Conservation (phyloP, 2,329 filamentous ascomycete genomes). For the Chaetomium sp. region DNA sequence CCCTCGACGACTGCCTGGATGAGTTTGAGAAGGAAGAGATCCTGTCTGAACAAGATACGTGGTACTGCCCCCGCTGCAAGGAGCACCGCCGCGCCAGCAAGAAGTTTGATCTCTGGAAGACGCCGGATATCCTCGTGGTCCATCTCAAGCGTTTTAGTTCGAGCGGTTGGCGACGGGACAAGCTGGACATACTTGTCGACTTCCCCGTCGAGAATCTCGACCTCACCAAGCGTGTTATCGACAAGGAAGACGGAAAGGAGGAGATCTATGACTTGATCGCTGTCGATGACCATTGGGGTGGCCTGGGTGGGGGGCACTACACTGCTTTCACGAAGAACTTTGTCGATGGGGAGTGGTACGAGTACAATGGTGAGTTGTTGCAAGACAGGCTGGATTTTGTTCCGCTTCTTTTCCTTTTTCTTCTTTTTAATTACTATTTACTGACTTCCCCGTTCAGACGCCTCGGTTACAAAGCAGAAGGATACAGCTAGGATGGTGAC, state of each 20-base stretch:
- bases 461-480: conserved; percentile 57
- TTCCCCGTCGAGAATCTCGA: conserved; percentile 87
- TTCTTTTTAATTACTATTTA: conserved; percentile 39
- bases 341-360: conserved; percentile 82
- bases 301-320: conserved; percentile 91
- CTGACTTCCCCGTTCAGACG: conserved; percentile 50
- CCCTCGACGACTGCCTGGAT: conserved; percentile 82
- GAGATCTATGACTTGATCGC: conserved; percentile 90
- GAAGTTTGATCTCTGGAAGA: conserved; percentile 95
- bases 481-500: conserved; percentile 62
- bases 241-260: conserved; percentile 72
- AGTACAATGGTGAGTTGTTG: conserved; percentile 75
- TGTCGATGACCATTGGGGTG: conserved; percentile 93
- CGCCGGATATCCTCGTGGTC: conserved; percentile 88
- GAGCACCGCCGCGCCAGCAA: conserved; percentile 88
- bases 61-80: conserved; percentile 96
- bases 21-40: conserved; percentile 94
- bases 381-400: not conserved
- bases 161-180: conserved; percentile 74
- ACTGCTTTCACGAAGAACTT: conserved; percentile 94
- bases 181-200: conserved; percentile 84
- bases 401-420: no score
- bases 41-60: conserved; percentile 89
- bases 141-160: conserved; percentile 95
- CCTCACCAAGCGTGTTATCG: conserved; percentile 69